Evolutionary conservation across 2,329 filamentous ascomycete species (phyloP), one percentile per base, ranked within the genome.

Genomic region (Hypoxylon sp.): DNA sequence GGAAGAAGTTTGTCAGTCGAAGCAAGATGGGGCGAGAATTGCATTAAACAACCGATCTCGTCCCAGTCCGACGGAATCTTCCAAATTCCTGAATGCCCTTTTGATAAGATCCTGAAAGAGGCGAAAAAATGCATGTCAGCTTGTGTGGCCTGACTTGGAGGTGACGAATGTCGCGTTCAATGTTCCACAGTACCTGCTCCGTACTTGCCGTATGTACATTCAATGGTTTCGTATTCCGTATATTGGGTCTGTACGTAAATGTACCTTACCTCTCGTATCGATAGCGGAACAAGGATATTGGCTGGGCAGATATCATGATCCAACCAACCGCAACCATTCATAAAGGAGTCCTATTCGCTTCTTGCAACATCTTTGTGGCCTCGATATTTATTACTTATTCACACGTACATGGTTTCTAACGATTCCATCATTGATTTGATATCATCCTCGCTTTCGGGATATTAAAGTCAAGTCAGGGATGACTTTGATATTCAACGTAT

Each of bases 271-370:
- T 48, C 37, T 66, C 59, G 47, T 67, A 68, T 65, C 55, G 59
- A 66, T 63, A 63, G 52, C 30, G 11, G 19, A n/a, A 53, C 67
- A 67, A 29, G 67, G 67, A 62, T 69, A 8, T 53, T 45, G 56
- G 63, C 67, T 69, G 67, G 67, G 67, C 67, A 67, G 67, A 69
- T 69, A 69, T 69, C 67, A 69, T 69, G 37, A 52, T 51, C 63
- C 27, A 48, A 37, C 48, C 34, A 54, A 65, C 45, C 58, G 23
- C 37, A 21, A 62, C 56, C 41, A 60, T 59, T 56, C 48, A 57
- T 54, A 56, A 54, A 45, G 41, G 41, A 53, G 52, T 46, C 34
- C 2, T 52, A n/a, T 54, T 63, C 58, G 52, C 55, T 56, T 63
- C 51, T 41, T 66, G 55, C 41, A 63, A 63, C 58, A 55, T 21